Conservation (phyloP, 2,329 filamentous ascomycete genomes). For the Phaeosphaeriaceae sp. region DNA sequence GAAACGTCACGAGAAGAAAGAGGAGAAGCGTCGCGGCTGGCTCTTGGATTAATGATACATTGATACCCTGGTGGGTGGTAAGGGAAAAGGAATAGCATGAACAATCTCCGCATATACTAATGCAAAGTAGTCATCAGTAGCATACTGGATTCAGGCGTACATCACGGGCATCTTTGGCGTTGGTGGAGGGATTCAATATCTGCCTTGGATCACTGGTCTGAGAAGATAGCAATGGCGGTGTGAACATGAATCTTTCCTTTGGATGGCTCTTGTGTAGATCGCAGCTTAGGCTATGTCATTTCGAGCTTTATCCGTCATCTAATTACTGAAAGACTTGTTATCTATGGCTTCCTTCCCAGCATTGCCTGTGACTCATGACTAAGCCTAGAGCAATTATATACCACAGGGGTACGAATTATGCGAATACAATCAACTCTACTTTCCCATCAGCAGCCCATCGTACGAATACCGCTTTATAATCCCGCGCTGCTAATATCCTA, state of each 20-base stretch:
- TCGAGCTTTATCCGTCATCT: background rate
- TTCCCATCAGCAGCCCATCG: background rate
- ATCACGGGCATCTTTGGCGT: slow-evolving; percentile 5
- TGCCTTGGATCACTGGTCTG: slow-evolving; percentile 5
- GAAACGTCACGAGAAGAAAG: slow-evolving; percentile 86
- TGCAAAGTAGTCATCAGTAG: slow-evolving; percentile 23
- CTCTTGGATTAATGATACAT: slow-evolving; percentile 81
- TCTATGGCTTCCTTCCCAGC: no score
- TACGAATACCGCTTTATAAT: background rate
- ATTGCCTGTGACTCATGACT: no score
- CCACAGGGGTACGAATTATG: slow-evolving; percentile 5
- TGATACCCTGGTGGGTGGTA: slow-evolving; percentile 33
- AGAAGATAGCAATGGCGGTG: background rate
- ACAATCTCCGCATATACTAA: slow-evolving; percentile 36
- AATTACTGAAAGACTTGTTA: slow-evolving; percentile 6
- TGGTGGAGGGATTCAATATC: slow-evolving; percentile 25
- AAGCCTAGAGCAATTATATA: slow-evolving; percentile 2
- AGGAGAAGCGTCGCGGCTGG: slow-evolving; percentile 94
- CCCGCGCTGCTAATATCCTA: background rate
- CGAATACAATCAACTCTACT: slow-evolving; percentile 8
- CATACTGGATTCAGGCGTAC: slow-evolving; percentile 1
- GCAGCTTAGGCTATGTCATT: slow-evolving; percentile 3
- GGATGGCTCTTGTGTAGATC: background rate
- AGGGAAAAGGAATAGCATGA: slow-evolving; percentile 28
- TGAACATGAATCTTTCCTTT: slow-evolving; percentile 2